These are phyloP conservation scores for Fusarium avenaceum DNA, from an alignment of 2,329 filamentous ascomycete genomes.

Conservation along the genomic window DNA sequence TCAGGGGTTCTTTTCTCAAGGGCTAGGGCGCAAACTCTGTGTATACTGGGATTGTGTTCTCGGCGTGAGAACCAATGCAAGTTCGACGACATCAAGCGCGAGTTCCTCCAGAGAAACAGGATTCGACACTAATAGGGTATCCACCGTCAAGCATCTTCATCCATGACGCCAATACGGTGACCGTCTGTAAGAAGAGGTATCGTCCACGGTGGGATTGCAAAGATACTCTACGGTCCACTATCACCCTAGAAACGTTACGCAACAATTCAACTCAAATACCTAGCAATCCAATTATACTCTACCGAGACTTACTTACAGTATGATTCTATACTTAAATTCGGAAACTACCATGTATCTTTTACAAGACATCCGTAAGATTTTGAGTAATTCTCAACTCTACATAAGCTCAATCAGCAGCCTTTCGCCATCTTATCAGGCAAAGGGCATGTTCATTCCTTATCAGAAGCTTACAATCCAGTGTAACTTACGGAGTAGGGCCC, in stretches of 20 bases:
- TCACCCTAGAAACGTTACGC: constrained; percentile 13
- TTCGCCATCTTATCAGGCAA: too few relatives aligned
- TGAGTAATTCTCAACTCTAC: too few relatives aligned
- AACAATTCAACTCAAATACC: too few relatives aligned
- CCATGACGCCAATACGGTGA: constrained; percentile 44
- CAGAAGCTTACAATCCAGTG: too few relatives aligned
- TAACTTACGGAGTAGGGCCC: too few relatives aligned
- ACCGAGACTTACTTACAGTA: too few relatives aligned
- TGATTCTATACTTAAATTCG: too few relatives aligned
- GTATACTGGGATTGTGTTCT: constrained; percentile 9
- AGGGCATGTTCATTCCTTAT: too few relatives aligned
- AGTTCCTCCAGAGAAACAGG: constrained; percentile 30
- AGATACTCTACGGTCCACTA: constrained; percentile 10
- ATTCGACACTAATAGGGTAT: constrained; percentile 22
- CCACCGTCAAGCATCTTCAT: constrained; percentile 34
- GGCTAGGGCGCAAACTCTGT: constrained; percentile 13
- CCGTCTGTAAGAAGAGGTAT: constrained; percentile 37
- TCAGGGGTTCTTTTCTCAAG: constrained; percentile 7
- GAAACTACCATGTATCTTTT: too few relatives aligned
- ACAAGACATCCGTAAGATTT: too few relatives aligned
- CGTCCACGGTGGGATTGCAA: constrained; percentile 38
- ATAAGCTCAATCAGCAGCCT: too few relatives aligned
- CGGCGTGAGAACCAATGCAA: constrained; percentile 33
- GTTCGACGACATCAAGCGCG: constrained; percentile 36
- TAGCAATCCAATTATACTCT: too few relatives aligned